Base-by-base conservation (phyloP, 805 yeast genomes). In the Clavispora asparagi region DNA sequence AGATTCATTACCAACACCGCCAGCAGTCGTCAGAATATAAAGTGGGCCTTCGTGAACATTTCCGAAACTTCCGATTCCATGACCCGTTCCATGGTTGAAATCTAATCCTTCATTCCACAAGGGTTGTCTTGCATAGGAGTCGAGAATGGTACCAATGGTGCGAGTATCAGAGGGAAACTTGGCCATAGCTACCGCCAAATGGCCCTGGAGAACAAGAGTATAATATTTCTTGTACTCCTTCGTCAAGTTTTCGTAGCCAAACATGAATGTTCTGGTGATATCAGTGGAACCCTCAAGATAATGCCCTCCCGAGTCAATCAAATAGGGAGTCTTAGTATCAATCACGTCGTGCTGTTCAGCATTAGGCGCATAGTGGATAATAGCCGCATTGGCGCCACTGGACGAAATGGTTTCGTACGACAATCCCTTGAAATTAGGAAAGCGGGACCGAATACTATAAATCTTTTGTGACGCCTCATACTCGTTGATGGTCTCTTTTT, bases 21-120 rank as follows among this genome's bases (percentile, higher is more conserved):
- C 71, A 30, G 71, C 67, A 25, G 78, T 67, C 13, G 75, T 68
- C 48, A 85, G 87, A 49, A 94, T 81, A 13, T 91, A 95, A 45
- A 92, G 77, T 1, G 98, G 98, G 0, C 95, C 94, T 60, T 95
- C 97, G 63, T 94, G 99, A 14, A 94, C 98, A 62, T 85, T 85
- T 40, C 95, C 79, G 61, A 77, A 92, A 17, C 91, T 77, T 2
- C 97, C 98, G n/a, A 94, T 86, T 5, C 99, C 99, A 65, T 94
- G 99, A 1, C 98, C 97, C 0, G 98, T 89, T 9, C 99, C 98
- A 65, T 94, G 99, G 52, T 83, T 79, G 62, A 87, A 94, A 62
- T 87, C 94, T 41, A 88, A 70, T 0, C 98, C 98, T 43, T 81
- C 74, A 35, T 79, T 71, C 90, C 95, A 87, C 49, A 94, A 68